Conservation (phyloP, 208 protist genomes). For the Leishmania mexicana region DNA sequence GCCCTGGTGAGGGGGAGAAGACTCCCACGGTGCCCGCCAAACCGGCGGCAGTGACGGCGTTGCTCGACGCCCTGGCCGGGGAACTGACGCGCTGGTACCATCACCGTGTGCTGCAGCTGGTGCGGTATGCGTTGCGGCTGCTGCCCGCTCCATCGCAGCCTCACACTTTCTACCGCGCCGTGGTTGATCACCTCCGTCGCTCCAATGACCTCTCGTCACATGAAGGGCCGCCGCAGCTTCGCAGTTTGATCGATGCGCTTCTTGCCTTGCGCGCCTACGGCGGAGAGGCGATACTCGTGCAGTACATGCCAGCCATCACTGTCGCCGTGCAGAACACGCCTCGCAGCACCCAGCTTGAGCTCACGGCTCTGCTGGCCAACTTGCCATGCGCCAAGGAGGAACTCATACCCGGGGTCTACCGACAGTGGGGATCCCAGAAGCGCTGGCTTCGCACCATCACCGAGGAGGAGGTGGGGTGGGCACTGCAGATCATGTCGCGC, state of each 20-base stretch:
- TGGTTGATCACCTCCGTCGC: conserved; percentile 56
- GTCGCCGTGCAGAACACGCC: conserved; percentile 58
- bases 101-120: conserved; percentile 40
- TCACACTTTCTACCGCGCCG: conserved; percentile 39
- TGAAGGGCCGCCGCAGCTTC: conserved; percentile 39
- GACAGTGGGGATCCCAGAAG: conserved; percentile 45
- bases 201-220: conserved; percentile 52
- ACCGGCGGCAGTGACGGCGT: not conserved
- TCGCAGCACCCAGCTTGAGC: conserved; percentile 58
- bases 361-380: conserved; percentile 52
- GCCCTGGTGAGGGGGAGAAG: not conserved
- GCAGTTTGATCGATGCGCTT: conserved; percentile 51
- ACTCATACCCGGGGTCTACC: conserved; percentile 64
- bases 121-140: conserved; percentile 35
- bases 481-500: conserved; percentile 54
- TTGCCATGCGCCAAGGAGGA: conserved; percentile 42
- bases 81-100: conserved; percentile 32
- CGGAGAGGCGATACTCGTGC: conserved; percentile 50
- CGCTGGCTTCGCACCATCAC: conserved; percentile 53
- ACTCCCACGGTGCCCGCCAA: not conserved
- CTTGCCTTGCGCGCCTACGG: conserved; percentile 59
- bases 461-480: conserved; percentile 44
- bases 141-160: conserved; percentile 45
- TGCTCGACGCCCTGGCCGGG: conserved; percentile 21
- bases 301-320: conserved; percentile 73